These are phyloP conservation scores for Cordyceps cicadae DNA, from an alignment of 2,329 filamentous ascomycete species.

Conservation along the genomic window DNA sequence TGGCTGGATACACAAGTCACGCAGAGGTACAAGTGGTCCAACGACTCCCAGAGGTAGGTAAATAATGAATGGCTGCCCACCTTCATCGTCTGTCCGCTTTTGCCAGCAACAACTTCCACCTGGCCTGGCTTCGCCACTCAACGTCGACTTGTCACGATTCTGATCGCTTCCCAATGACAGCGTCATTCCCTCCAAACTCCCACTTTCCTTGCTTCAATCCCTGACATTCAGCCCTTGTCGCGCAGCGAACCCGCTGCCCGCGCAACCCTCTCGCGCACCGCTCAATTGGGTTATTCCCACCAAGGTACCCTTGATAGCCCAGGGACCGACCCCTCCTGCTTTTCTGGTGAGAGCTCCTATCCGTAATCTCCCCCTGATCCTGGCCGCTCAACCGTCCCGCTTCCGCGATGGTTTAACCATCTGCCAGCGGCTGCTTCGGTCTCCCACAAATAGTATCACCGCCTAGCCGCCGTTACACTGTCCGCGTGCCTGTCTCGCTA, in stretches of 20 bases:
- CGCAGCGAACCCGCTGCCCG: constrained; percentile 3
- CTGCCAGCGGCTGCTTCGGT: not conserved
- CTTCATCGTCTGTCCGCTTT: not conserved
- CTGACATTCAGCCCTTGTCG: constrained; percentile 8
- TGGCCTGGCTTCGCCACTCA: not conserved
- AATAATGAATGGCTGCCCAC: not conserved
- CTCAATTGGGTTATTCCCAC: not conserved
- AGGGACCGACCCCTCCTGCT: constrained; percentile 9
- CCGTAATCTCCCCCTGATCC: constrained; percentile 5
- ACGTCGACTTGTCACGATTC: not conserved
- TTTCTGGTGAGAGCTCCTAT: constrained; percentile 5
- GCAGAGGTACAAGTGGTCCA: not conserved
- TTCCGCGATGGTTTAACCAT: not conserved
- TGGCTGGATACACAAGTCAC: not conserved
- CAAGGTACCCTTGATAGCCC: not conserved
- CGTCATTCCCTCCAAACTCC: not conserved
- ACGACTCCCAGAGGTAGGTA: not conserved
- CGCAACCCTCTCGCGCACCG: not conserved
- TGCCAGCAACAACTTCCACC: constrained; percentile 1
- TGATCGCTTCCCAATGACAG: constrained; percentile 8
- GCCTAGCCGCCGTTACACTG: not conserved
- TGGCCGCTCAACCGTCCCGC: not conserved
- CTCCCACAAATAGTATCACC: not conserved
- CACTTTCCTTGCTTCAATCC: constrained; percentile 4
- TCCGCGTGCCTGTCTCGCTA: not conserved